Evolutionary conservation across 192 early-diverging fungal genomes (phyloP), one percentile per base, ranked within the genome.

Genomic region (Dimargaris cristalligena): DNA sequence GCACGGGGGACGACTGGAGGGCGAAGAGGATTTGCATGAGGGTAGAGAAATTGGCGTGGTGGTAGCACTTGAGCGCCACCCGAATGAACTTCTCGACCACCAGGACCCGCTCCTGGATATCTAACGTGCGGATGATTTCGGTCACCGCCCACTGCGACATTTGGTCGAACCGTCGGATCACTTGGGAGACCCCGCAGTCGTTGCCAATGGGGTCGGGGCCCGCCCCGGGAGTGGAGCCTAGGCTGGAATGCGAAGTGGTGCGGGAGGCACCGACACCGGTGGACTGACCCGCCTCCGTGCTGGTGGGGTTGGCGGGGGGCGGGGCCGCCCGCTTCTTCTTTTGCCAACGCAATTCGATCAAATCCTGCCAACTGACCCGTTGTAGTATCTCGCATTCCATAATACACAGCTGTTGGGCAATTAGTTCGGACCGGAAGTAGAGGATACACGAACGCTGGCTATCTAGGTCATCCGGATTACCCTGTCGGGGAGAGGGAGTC

Each of bases 1-100:
- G 69, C 0, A 83, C 74, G 1, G 76, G 68, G 22, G 78, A 71
- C 0, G 74, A 73, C 30, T 80, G 77, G 30, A 83, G 62, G 2
- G 73, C 80, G 8, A 81, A 62, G 44, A 80, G 70, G 23, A 83
- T 69, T 59, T 79, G 77, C n/a, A 77, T 73, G 22, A 83, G 48
- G 0, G 80, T 76, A 6, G 75, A 74, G 45, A 79, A 83, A 33
- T 83, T 83, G 58, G 71, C 75, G 58, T 76, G 72, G 38, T 65
- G 59, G 23, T 67, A 73, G 33, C 80, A 83, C 61, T 75, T 79
- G 78, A 78, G 71, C 2, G 80, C 80, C 22, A 83, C 67, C 26
- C 77, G 66, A 57, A 83, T 83, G 34, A 81, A 79, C 35, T 81
- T 80, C 60, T 80, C 79, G 33, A 83, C 69, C 0, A 81, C 74